Evolutionary conservation across 805 yeast species (phyloP).

Genomic region (Yamadazyma philogaea): DNA sequence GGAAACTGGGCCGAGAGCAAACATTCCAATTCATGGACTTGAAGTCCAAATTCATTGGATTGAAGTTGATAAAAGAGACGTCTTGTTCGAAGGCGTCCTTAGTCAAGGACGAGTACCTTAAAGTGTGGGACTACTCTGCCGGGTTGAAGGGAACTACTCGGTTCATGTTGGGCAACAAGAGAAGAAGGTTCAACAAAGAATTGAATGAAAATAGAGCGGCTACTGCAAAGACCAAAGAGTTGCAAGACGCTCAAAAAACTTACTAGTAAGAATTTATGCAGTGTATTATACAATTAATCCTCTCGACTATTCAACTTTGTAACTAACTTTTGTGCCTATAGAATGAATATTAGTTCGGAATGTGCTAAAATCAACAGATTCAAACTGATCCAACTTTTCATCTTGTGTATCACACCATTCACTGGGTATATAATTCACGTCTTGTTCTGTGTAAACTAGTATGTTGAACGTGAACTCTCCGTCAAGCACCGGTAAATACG

Average conservation of each 20-base stretch:
- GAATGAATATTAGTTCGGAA: slow-evolving; percentile 67
- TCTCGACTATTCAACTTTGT: slow-evolving; percentile 31
- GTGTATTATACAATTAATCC: slow-evolving; percentile 1
- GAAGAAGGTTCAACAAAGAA: slow-evolving; percentile 45
- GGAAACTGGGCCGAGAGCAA: slow-evolving; percentile 42
- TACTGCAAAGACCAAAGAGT: not conserved
- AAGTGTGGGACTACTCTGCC: slow-evolving; percentile 41
- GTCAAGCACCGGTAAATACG: slow-evolving; percentile 72
- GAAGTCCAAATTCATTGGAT: slow-evolving; percentile 41
- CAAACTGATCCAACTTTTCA: slow-evolving; percentile 53
- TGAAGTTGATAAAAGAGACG: slow-evolving; percentile 30
- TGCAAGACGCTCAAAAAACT: slow-evolving; percentile 1
- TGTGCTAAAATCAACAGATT: slow-evolving; percentile 64
- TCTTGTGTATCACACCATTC: slow-evolving; percentile 82
- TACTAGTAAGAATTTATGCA: slow-evolving; percentile 3
- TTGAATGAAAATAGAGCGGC: slow-evolving; percentile 11
- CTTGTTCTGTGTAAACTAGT: slow-evolving; percentile 73
- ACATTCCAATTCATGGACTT: slow-evolving; percentile 46
- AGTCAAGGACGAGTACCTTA: slow-evolving; percentile 43
- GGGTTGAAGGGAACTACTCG: slow-evolving; percentile 43
- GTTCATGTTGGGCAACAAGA: slow-evolving; percentile 51
- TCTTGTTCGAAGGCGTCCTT: slow-evolving; percentile 21
- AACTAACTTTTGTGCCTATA: slow-evolving; percentile 70
- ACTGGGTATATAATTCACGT: slow-evolving; percentile 55
- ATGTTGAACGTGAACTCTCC: slow-evolving; percentile 76